Evolutionary conservation across 2,329 filamentous ascomycete genomes (phyloP).

Genomic region (Penicillium sp.): DNA sequence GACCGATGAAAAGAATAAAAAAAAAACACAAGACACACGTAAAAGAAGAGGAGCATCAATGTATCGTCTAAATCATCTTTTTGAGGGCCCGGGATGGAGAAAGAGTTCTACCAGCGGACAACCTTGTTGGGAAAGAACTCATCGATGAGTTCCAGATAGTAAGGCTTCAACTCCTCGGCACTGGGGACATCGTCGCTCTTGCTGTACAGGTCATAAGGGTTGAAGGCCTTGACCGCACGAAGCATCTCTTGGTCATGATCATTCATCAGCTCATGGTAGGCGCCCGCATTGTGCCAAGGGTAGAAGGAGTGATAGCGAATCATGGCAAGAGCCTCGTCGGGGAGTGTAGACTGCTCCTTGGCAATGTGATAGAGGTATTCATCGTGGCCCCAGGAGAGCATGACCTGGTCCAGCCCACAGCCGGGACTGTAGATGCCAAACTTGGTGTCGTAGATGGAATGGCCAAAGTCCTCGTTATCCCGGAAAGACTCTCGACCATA

Average conservation of each 20-base stretch:
- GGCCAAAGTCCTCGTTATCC: slow-evolving; percentile 65
- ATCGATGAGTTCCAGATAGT: slow-evolving; percentile 68
- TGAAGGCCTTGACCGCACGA: slow-evolving; percentile 76
- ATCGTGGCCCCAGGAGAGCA: slow-evolving; percentile 73
- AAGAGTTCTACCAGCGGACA: slow-evolving; percentile 56
- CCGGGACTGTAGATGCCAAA: slow-evolving; percentile 73
- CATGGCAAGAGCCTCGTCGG: slow-evolving; percentile 80
- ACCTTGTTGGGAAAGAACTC: slow-evolving; percentile 66
- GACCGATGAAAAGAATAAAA: no score
- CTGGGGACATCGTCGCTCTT: slow-evolving; percentile 79
- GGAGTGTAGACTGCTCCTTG: slow-evolving; percentile 73
- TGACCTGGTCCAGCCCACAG: slow-evolving; percentile 79
- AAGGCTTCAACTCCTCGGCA: slow-evolving; percentile 71
- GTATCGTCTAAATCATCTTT: not conserved
- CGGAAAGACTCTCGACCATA: slow-evolving; percentile 68
- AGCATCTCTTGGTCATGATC: slow-evolving; percentile 75
- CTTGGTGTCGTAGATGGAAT: slow-evolving; percentile 68
- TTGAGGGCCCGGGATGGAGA: not conserved
- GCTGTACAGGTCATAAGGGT: slow-evolving; percentile 86
- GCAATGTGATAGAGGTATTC: slow-evolving; percentile 65
- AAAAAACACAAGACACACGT: no score
- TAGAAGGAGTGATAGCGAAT: slow-evolving; percentile 92
- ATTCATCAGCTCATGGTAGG: slow-evolving; percentile 77
- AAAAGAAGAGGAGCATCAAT: slow-evolving; percentile 2
- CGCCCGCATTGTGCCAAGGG: slow-evolving; percentile 78